Evolutionary conservation across 169 alveolate species (phyloP).

Genomic region (Cryptosporidium meleagridis): DNA sequence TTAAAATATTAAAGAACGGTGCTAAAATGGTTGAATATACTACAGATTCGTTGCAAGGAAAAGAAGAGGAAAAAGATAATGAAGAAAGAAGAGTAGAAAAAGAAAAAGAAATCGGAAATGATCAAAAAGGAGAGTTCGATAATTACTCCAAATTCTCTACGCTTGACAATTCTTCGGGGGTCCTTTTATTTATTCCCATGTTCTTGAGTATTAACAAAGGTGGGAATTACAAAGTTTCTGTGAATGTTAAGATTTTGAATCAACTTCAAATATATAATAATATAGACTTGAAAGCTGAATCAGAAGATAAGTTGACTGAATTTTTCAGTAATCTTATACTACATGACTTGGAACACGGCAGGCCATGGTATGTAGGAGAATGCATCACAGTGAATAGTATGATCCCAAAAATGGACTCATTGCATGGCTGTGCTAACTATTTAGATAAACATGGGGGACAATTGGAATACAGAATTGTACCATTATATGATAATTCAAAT

Average conservation of each 20-base stretch:
- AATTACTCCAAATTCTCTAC: background rate
- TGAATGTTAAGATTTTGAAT: background rate
- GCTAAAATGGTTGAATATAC: background rate
- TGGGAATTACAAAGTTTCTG: conserved; percentile 28
- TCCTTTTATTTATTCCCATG: conserved; percentile 16
- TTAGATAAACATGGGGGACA: background rate
- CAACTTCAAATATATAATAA: background rate
- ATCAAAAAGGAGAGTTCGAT: background rate
- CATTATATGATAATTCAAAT: background rate
- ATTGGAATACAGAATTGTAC: conserved; percentile 6
- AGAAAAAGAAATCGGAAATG: background rate
- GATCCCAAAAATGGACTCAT: conserved; percentile 40
- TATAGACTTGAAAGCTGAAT: background rate
- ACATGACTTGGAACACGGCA: conserved; percentile 3
- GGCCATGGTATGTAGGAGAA: conserved; percentile 48
- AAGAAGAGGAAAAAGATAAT: background rate
- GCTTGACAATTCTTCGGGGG: background rate
- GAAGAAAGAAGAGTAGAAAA: background rate
- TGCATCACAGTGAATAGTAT: background rate
- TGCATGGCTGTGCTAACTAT: conserved; percentile 45
- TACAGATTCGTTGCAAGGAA: background rate
- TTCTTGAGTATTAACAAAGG: conserved; percentile 15
- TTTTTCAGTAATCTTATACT: background rate
- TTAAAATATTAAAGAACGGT: background rate
- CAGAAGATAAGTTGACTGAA: background rate